phyloP scores from a whole-genome alignment of 495 filamentous ascomycete genomes.

The Astrocystis sublimbata region DNA sequence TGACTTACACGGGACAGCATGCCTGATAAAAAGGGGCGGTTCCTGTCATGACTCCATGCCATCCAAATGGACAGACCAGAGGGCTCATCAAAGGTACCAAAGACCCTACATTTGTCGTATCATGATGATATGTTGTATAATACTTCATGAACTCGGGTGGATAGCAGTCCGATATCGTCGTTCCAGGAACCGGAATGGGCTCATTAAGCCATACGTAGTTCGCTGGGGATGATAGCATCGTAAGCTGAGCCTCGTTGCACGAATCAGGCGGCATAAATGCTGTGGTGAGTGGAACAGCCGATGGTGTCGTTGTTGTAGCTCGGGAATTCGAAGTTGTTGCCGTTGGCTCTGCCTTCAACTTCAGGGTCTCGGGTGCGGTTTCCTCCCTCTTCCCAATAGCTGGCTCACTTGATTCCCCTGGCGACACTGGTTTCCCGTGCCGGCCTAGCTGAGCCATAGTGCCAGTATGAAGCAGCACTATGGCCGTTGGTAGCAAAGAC shows the following conservation, averaged over 20 bases:
- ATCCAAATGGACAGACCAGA: conserved; percentile 26
- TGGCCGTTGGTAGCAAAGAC: background rate
- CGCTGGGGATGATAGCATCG: conserved; percentile 23
- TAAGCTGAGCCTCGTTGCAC: conserved; percentile 26
- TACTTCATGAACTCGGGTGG: conserved; percentile 27
- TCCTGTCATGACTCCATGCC: conserved; percentile 9
- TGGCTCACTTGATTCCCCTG: background rate
- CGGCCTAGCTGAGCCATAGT: background rate
- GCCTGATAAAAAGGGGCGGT: conserved; percentile 31
- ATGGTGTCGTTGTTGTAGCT: conserved; percentile 15
- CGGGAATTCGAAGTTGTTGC: background rate
- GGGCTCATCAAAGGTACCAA: conserved; percentile 23
- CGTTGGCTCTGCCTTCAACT: background rate
- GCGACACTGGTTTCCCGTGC: background rate
- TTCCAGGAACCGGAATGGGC: conserved; percentile 28
- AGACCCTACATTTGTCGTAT: conserved; percentile 16
- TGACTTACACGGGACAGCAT: conserved; percentile 28
- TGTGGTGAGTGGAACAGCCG: conserved; percentile 24
- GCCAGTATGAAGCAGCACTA: background rate
- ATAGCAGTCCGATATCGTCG: conserved; percentile 28
- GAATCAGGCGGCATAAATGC: conserved; percentile 25
- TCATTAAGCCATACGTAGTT: conserved; percentile 29
- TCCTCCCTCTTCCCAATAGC: background rate
- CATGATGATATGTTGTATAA: conserved; percentile 5
- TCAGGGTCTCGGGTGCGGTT: background rate